These are phyloP conservation scores for Bacidia rubella DNA, from an alignment of 495 filamentous ascomycete species.

Conservation along the genomic window DNA sequence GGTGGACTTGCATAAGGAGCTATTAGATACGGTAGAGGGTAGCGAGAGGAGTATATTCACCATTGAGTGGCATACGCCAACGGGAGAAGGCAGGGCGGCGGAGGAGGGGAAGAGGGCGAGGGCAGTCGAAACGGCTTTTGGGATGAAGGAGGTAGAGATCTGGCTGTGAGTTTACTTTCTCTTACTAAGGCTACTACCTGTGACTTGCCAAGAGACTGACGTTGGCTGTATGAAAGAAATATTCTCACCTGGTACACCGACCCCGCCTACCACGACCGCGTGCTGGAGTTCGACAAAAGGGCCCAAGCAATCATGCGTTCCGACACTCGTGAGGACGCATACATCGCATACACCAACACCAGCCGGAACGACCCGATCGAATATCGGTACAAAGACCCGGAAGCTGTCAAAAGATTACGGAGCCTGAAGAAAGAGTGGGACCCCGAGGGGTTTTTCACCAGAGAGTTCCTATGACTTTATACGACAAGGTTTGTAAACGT, in stretches of 20 bases:
- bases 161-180: neutral
- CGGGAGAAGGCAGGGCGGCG: neutral
- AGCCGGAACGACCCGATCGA: neutral
- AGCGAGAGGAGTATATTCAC: constrained; percentile 7
- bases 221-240: neutral
- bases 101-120: neutral
- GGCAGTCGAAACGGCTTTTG: neutral
- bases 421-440: neutral
- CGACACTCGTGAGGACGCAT: neutral
- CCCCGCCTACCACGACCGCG: neutral
- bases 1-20: constrained; percentile 12
- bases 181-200: neutral
- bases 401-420: neutral
- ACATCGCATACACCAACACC: neutral
- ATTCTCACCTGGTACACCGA: neutral
- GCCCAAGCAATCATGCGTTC: neutral
- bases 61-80: constrained; percentile 16
- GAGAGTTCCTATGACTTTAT: neutral
- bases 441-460: neutral
- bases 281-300: neutral
- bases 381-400: neutral
- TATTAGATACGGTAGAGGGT: constrained; percentile 12
- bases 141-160: neutral
- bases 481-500: no score
- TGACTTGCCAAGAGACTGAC: no score